phyloP scores from a whole-genome alignment of 768 basidiomycete species.

The Paxillus involutus region DNA sequence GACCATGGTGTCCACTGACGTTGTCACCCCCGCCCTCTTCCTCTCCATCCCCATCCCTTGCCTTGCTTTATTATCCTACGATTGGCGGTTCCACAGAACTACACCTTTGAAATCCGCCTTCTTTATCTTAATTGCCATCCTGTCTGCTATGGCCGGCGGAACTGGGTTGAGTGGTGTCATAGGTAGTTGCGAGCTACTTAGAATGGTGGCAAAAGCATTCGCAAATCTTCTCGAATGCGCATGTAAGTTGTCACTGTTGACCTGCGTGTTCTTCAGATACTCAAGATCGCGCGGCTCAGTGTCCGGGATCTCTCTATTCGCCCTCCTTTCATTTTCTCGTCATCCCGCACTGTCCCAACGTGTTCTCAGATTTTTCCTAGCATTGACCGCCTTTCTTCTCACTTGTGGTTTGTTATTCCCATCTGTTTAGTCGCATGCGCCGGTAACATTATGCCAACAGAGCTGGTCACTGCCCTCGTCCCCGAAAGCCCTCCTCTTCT shows the following conservation, averaged over 20 bases:
- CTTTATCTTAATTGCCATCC: constrained; percentile 20
- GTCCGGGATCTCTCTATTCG: constrained; percentile 25
- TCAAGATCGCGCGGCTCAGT: constrained; percentile 12
- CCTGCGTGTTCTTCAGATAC: background rate
- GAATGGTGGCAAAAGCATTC: constrained; percentile 15
- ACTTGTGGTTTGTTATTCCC: constrained; percentile 24
- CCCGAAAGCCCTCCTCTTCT: constrained; percentile 25
- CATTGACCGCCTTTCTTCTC: constrained; percentile 20
- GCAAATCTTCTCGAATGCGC: constrained; percentile 19
- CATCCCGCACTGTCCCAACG: constrained; percentile 2
- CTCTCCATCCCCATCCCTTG: constrained; percentile 24
- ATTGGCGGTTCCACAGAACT: constrained; percentile 8
- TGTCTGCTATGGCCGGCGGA: constrained; percentile 24
- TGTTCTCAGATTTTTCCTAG: constrained; percentile 15
- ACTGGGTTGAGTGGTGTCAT: constrained; percentile 16
- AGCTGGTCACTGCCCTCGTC: constrained; percentile 25
- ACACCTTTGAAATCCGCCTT: constrained; percentile 3
- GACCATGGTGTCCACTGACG: constrained; percentile 24
- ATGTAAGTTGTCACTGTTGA: constrained; percentile 9
- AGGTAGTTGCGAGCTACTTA: constrained; percentile 10
- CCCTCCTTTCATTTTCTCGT: constrained; percentile 13
- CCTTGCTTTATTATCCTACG: constrained; percentile 8
- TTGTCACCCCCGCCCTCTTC: constrained; percentile 26
- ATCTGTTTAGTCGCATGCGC: background rate
- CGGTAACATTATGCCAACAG: constrained; percentile 8